phyloP scores from a whole-genome alignment of 2,329 filamentous ascomycete species.

The Nannizziopsis barbatae region DNA sequence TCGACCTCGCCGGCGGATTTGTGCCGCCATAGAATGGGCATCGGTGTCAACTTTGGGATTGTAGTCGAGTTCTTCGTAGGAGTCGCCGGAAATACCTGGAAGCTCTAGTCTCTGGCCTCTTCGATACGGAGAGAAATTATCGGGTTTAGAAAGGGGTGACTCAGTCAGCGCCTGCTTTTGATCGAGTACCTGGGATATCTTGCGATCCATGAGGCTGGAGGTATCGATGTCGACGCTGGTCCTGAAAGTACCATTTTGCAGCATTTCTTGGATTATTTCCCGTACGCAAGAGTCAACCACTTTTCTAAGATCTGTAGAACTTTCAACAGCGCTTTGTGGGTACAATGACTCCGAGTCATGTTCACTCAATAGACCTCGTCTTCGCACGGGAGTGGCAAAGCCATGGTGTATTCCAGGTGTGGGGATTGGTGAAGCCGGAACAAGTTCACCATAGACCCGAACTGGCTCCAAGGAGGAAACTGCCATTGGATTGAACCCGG shows the following conservation, averaged over 20 bases:
- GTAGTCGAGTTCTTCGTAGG: constrained; percentile 9
- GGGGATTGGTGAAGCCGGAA: not conserved
- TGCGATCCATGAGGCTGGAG: constrained; percentile 8
- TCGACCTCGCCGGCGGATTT: constrained; percentile 13
- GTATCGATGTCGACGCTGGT: constrained; percentile 1
- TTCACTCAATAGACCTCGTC: not conserved
- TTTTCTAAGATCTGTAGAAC: constrained; percentile 10
- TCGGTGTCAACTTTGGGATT: constrained; percentile 14
- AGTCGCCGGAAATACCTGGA: constrained; percentile 1
- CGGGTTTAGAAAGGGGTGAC: not conserved
- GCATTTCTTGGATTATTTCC: constrained; percentile 13
- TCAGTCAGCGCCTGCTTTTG: not conserved
- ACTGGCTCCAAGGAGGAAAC: not conserved
- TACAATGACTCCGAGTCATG: not conserved
- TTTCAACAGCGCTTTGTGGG: constrained; percentile 3
- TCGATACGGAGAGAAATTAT: constrained; percentile 3
- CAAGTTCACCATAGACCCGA: not conserved
- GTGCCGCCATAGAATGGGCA: constrained; percentile 12
- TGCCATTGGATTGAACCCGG: constrained; percentile 2
- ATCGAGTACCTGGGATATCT: constrained; percentile 4
- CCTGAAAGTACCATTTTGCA: constrained; percentile 10
- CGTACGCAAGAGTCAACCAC: constrained; percentile 15
- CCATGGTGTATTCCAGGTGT: not conserved
- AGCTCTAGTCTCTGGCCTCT: not conserved
- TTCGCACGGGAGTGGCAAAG: not conserved